These are phyloP conservation scores for Bretschneidera sinensis DNA, from an alignment of 345 rosid genomes.

Conservation along the genomic window DNA sequence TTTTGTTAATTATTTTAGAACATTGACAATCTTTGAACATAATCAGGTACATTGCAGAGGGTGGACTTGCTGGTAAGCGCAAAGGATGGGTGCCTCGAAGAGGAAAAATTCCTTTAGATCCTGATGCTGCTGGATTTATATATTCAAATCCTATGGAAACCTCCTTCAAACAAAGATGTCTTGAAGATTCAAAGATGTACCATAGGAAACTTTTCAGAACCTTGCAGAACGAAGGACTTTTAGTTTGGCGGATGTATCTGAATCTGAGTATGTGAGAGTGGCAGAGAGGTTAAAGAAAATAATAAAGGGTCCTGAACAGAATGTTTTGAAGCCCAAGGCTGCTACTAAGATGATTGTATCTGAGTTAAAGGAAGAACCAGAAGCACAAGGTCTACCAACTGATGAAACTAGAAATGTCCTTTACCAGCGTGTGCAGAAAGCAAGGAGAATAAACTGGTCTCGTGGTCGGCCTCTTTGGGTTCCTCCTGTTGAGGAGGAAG, in stretches of 20 bases:
- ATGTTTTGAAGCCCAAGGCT: constrained; percentile 88
- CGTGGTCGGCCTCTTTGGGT: constrained; percentile 99
- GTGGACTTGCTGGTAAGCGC: constrained; percentile 96
- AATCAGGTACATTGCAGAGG: constrained; percentile 77
- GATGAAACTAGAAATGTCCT: constrained; percentile 98
- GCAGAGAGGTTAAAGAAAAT: constrained; percentile 67
- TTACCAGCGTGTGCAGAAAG: constrained; percentile 98
- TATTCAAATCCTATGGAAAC: constrained; percentile 88
- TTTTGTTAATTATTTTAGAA: constrained; percentile 12
- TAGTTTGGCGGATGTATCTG: constrained; percentile 71
- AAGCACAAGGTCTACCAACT: constrained; percentile 88
- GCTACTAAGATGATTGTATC: constrained; percentile 95
- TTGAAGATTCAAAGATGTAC: constrained; percentile 70
- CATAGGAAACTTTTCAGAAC: constrained; percentile 67
- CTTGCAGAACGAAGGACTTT: constrained; percentile 72
- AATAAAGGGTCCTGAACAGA: constrained; percentile 76
- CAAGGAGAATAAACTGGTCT: constrained; percentile 94
- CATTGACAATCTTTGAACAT: constrained; percentile 15
- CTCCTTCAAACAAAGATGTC: constrained; percentile 87
- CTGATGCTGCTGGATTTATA: constrained; percentile 81
- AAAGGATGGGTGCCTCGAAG: constrained; percentile 98
- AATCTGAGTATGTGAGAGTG: constrained; percentile 76
- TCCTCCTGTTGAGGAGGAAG: constrained; percentile 94
- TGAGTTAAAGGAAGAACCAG: constrained; percentile 91
- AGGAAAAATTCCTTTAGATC: constrained; percentile 91